Evolutionary conservation across 129 eudicot species (phyloP), one percentile per base, ranked within the genome.

Genomic region (Tagetes erecta): DNA sequence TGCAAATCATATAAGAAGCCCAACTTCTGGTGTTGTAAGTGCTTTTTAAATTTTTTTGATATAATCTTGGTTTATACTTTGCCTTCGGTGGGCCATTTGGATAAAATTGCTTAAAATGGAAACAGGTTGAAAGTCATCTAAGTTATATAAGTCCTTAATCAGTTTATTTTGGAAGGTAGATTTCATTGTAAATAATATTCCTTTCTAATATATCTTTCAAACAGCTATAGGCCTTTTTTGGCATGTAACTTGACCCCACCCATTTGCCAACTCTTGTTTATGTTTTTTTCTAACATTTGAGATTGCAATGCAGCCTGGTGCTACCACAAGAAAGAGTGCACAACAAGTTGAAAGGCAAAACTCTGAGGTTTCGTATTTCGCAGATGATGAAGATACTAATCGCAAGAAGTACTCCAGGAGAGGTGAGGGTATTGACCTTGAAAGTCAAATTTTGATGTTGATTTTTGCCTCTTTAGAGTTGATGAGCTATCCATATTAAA

Each of bases 381-480:
- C 89, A 62, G 98, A 93, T 60, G 98, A 93, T 78, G 98, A 93
- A 81, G 96, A 93, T 87, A 87, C 79, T 44, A 89, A 90, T 68
- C 85, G 73, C 73, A 93, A 92, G 67, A 92, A 90, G 85, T 93
- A 93, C 85, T 76, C 92, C 1, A 79, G 87, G 79, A 83, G 98
- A 83, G 98, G 98, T 92, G 55, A 76, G 81, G 74, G 14, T 59
- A 33, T 34, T 55, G 36, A 27, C 38, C 46, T 20, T 10, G 27
- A 55, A 20, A 20, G 27, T 20, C 4, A 37, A 51, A 4, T 35
- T 42, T 35, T 8, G 65, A 59, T 37, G 39, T 33, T 59, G 65
- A 34, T 33, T 59, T 59, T 34, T 14, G 14, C 39, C 65, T 59
- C 14, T 59, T 59, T 59, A 13, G 2, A 57, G 3, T 30, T 57